Evolutionary conservation across 371 early-diverging fungal genomes (phyloP), one percentile per base, ranked within the genome.

Genomic region (Saksenaea vasiformis): DNA sequence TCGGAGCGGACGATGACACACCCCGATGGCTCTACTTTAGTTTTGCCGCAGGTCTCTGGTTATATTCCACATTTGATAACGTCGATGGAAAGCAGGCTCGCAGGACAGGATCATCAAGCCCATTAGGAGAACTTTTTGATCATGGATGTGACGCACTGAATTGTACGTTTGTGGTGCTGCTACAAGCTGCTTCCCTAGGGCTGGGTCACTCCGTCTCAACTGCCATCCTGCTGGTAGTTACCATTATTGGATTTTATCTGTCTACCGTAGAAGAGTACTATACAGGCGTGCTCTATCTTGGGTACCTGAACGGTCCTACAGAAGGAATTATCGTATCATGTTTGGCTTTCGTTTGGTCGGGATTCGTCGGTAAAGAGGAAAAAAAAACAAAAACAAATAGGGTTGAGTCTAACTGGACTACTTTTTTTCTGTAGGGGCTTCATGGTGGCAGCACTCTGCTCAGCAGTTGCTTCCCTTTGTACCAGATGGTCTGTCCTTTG

Each of bases 11-110:
- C 31, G 89, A 89, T 5, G 91, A 47, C 26, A 22, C 85, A 11
- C 96, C 96, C 8, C 69, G 82, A 22, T 96, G 98, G 95, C 70
- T 97, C 24, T 94, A 95, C 77, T 90, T 94, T 53, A 86, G 84
- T 70, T 95, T 91, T 82, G 93, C 92, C 9, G 68, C 91, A 19
- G 94, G 95, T 51, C 79, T 98, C 61, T 98, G 95, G 91, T 73
- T 97, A 35, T 98, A 98, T 75, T 94, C 94, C 55, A 95, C 97
- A 15, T 93, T 97, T 73, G 99, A 99, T 82, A 95, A 93, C 65
- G 92, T 99, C 22, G 99, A 99, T 77, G 99, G 99, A 54, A 94
- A 95, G 78, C 99, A 99, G 76, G 99, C 99, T n/a, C 85, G 99
- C 54, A 84, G 95, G 44, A 98, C 98, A n/a, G 91, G 92, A 13